Base-by-base conservation (phyloP, 1,284 basidiomycete species). In the Phellopilus nigrolimitatus region DNA sequence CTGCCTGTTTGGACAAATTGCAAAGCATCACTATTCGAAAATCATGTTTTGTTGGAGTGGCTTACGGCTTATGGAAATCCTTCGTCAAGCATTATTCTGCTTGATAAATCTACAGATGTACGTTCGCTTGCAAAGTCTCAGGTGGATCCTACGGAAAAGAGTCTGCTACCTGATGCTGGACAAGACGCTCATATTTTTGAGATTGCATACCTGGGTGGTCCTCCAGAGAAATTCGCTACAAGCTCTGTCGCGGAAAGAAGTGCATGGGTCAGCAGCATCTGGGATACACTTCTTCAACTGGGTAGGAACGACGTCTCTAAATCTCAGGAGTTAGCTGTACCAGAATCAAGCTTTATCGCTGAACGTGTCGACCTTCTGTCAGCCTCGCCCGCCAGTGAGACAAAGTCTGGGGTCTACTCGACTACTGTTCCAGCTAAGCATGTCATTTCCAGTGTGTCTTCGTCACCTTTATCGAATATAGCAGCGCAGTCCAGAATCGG, bases 181-280 rank as follows among this genome's bases (percentile, higher is more conserved):
- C 61, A 61, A 21, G 64, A 70, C 45, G 71, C 73, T 24, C 59
- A 76, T 56, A 66, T 81, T 0, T 87, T 88, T 55, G 84, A 86
- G 60, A 59, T 88, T n/a, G 51, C 73, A 3, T 82, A 84, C 50
- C 72, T 78, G 42, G 76, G 70, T 8, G 64, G 69, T 28, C 64
- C 64, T 2, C 68, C 67, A 47, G 80, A 85, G 61, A 76, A 70
- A 49, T 86, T 88, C 61, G 83, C 80, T 1, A 77, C 75, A 1
- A 62, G 65, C 5, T 79, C 79, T 30, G 73, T 78, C n/a, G 72
- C 74, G 54, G 80, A 84, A 50, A 69, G 85, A 47, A 83, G 83
- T 4, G 71, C 71, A 15, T 88, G 85, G 85, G 74, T 88, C 47
- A 82, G 78, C 59, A 74, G 77, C 3, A 78, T 88, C 47, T 88